Evolutionary conservation across 352 stramenopile species (phyloP).

Genomic region (Phytophthora palmivora): DNA sequence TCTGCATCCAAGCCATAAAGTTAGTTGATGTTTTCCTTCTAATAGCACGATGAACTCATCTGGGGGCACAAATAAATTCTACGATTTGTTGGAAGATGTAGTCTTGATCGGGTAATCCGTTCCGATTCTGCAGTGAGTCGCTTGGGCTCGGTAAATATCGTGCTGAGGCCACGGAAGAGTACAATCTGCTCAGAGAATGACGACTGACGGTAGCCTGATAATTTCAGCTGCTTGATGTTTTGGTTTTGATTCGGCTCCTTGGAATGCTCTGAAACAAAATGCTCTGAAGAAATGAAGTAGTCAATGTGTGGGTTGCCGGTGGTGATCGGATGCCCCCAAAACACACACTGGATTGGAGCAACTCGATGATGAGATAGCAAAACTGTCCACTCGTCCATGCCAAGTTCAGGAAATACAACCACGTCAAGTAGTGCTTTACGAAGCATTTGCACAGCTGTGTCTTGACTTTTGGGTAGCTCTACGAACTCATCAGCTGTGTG

Average conservation of each 20-base stretch:
- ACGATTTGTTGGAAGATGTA: constrained; percentile 51
- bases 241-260: constrained; percentile 10
- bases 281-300: constrained; percentile 82
- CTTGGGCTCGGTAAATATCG: constrained; percentile 54
- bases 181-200: constrained; percentile 77
- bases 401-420: constrained; percentile 82
- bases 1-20: constrained; percentile 36
- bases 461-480: constrained; percentile 43
- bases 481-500: constrained; percentile 53
- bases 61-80: constrained; percentile 66
- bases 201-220: constrained; percentile 39
- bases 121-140: constrained; percentile 15
- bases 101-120: constrained; percentile 37
- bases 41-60: constrained; percentile 21
- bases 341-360: constrained; percentile 76
- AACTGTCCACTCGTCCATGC: constrained; percentile 83
- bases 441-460: constrained; percentile 49
- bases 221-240: not conserved
- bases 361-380: constrained; percentile 76
- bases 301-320: constrained; percentile 77
- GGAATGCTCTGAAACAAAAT: constrained; percentile 48
- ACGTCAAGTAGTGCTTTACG: constrained; percentile 70
- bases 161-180: constrained; percentile 69
- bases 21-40: not conserved
- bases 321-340: constrained; percentile 90